A percentile compares a stretch with the other conserved stretches of the same genome.
These are phyloP conservation scores for Hypoxylon sp. DNA, from an alignment of 2,329 filamentous ascomycete genomes.

Conservation along the genomic window DNA sequence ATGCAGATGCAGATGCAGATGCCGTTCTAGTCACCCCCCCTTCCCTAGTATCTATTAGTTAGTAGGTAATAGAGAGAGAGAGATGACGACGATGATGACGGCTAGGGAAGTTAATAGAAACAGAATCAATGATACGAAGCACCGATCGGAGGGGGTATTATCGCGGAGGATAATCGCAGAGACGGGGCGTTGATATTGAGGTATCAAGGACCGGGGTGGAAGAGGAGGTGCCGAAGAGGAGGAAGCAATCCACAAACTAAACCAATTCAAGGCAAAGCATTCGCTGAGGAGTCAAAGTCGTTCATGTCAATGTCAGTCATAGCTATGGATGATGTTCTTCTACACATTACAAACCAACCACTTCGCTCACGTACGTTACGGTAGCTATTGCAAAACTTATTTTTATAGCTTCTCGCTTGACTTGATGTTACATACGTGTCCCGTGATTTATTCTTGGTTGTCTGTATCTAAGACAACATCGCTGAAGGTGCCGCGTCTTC, in stretches of 20 bases:
- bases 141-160: constrained; percentile 4
- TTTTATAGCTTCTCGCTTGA: neutral
- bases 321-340: constrained; percentile 33
- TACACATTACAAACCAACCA: constrained; percentile 11
- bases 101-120: constrained; percentile 31
- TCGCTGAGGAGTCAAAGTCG: constrained; percentile 37
- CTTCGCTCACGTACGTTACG: constrained; percentile 14
- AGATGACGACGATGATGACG: constrained; percentile 3
- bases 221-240: neutral
- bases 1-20: constrained; percentile 34
- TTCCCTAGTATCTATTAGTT: neutral
- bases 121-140: constrained; percentile 22
- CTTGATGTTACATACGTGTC: neutral
- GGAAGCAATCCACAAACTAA: neutral
- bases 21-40: constrained; percentile 19
- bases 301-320: constrained; percentile 28
- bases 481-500: neutral
- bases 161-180: neutral
- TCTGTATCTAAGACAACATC: neutral
- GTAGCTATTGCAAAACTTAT: constrained; percentile 8
- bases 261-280: constrained; percentile 28
- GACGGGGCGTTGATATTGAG: neutral
- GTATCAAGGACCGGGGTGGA: constrained; percentile 1
- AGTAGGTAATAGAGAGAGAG: neutral
- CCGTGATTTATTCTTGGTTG: neutral